Conservation (phyloP, 2,329 filamentous ascomycete species). For the Endoconidiophora polonica region DNA sequence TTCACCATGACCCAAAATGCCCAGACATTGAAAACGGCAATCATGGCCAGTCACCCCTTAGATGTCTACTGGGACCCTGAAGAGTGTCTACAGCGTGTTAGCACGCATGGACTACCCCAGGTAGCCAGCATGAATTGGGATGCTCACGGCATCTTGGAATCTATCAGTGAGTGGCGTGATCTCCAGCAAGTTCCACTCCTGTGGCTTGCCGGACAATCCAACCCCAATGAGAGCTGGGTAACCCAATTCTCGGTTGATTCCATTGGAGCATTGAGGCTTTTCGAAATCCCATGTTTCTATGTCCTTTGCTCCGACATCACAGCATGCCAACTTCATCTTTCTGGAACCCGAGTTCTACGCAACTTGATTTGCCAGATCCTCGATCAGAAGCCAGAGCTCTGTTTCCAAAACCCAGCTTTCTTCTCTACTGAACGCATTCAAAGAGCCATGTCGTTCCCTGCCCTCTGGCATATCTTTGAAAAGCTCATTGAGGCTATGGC, state of each 20-base stretch:
- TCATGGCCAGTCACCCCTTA: slow-evolving; percentile 12
- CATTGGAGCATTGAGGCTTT: slow-evolving; percentile 6
- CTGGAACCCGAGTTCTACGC: slow-evolving; percentile 7
- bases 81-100: slow-evolving; percentile 6
- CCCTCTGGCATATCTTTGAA: slow-evolving; percentile 11
- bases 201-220: slow-evolving; percentile 10
- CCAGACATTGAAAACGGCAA: slow-evolving; percentile 2
- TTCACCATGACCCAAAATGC: slow-evolving; percentile 8
- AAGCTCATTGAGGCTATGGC: slow-evolving; percentile 6
- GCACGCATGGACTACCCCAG: neutral
- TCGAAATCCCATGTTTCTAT: slow-evolving; percentile 8
- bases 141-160: slow-evolving; percentile 10
- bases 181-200: slow-evolving; percentile 1
- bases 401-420: slow-evolving; percentile 9
- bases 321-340: slow-evolving; percentile 3
- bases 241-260: slow-evolving; percentile 10
- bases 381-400: slow-evolving; percentile 4
- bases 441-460: neutral
- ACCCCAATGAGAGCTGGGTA: slow-evolving; percentile 4
- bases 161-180: slow-evolving; percentile 7
- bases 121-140: slow-evolving; percentile 8
- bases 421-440: slow-evolving; percentile 7
- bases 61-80: slow-evolving; percentile 18
- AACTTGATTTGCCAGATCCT: slow-evolving; percentile 11
- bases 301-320: slow-evolving; percentile 6